phyloP scores from a whole-genome alignment of 768 basidiomycete genomes.

The Lyophyllum decastes region DNA sequence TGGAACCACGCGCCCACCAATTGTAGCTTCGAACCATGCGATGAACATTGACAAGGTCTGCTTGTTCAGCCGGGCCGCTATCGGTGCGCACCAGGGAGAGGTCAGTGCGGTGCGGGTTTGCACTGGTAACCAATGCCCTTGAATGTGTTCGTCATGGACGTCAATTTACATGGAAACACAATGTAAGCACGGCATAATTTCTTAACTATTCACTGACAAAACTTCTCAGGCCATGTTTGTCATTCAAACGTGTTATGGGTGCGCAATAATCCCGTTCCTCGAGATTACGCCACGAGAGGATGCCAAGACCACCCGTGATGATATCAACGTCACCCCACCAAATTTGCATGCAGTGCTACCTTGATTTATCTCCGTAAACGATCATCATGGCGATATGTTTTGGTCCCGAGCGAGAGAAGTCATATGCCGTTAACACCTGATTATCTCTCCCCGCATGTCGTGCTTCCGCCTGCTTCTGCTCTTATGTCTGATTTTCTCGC shows the following conservation, averaged over 20 bases:
- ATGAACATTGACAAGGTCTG: neutral
- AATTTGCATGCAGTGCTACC: neutral
- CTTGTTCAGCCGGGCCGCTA: neutral
- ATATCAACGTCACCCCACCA: neutral
- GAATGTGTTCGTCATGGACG: neutral
- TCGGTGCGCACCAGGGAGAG: neutral
- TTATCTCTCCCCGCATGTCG: neutral
- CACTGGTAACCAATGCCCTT: too few relatives aligned
- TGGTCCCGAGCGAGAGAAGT: neutral
- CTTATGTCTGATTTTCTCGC: neutral
- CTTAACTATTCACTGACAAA: too few relatives aligned
- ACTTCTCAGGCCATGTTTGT: neutral
- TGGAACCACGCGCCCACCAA: neutral
- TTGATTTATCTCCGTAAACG: neutral
- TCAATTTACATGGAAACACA: too few relatives aligned
- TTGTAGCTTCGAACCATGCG: slow-evolving; percentile 2
- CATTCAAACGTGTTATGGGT: neutral
- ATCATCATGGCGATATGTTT: neutral
- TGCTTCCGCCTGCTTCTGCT: neutral
- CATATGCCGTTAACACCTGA: neutral
- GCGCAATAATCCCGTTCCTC: neutral
- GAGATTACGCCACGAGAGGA: neutral
- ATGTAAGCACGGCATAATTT: neutral
- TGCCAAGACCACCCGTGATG: neutral
- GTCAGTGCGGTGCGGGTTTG: too few relatives aligned